Percentiles rank a stretch among this genome's conserved stretches.
Evolutionary conservation across 2,329 filamentous ascomycete genomes (phyloP).

Genomic region (Phyllosticta citribraziliensis): DNA sequence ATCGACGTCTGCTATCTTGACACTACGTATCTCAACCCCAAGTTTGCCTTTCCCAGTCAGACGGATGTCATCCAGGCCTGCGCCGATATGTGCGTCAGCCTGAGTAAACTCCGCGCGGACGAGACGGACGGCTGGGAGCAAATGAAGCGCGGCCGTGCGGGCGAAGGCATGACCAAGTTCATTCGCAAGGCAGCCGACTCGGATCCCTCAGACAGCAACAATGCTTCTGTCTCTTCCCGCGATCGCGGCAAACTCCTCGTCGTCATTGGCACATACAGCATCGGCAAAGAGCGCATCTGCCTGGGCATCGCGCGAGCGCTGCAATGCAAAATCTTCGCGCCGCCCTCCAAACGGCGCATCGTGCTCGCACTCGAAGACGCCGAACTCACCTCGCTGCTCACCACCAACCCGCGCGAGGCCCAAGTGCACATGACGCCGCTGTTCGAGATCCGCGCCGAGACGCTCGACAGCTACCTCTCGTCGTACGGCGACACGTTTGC

Average conservation of each 20-base stretch:
- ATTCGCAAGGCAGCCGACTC: conserved; percentile 38
- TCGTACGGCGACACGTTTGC: conserved; percentile 72
- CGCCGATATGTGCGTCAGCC: conserved; percentile 73
- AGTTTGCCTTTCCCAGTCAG: conserved; percentile 88
- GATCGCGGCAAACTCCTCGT: conserved; percentile 65
- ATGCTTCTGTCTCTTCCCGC: conserved; percentile 22
- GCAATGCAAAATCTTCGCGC: conserved; percentile 79
- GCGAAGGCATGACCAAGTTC: conserved; percentile 54
- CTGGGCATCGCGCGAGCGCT: conserved; percentile 82
- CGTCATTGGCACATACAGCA: conserved; percentile 92
- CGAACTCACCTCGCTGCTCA: conserved; percentile 69
- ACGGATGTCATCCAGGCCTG: conserved; percentile 79
- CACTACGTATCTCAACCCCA: conserved; percentile 91
- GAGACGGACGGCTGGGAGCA: conserved; percentile 47
- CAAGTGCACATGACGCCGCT: conserved; percentile 98
- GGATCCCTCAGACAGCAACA: conserved; percentile 26
- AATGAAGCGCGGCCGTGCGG: conserved; percentile 45
- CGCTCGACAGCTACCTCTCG: conserved; percentile 78
- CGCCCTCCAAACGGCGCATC: conserved; percentile 72
- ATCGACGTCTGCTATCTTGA: conserved; percentile 96
- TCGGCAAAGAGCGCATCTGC: conserved; percentile 95
- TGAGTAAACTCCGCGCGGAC: conserved; percentile 57
- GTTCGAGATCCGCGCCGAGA: conserved; percentile 87
- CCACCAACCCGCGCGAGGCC: conserved; percentile 67
- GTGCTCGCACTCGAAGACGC: conserved; percentile 77